These are phyloP conservation scores for Pythium volutum DNA, from an alignment of 352 stramenopile genomes.

Conservation along the genomic window DNA sequence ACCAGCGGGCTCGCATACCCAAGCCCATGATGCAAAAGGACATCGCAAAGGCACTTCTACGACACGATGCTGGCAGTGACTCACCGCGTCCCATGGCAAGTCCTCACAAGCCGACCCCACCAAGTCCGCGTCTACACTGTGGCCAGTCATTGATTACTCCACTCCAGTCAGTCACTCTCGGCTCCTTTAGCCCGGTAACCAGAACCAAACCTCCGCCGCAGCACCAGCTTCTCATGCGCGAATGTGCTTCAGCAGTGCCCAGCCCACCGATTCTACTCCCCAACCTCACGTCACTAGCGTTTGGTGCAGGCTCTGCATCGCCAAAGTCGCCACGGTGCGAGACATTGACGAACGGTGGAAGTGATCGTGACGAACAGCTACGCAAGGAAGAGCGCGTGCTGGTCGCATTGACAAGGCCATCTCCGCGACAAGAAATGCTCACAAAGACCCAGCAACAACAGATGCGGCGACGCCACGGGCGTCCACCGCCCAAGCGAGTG, in stretches of 20 bases:
- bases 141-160: background rate
- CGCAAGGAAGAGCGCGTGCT: conserved; percentile 31
- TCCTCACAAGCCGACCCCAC: background rate
- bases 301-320: background rate
- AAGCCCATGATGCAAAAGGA: conserved; percentile 5
- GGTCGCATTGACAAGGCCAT: conserved; percentile 19
- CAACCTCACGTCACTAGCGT: background rate
- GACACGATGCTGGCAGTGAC: background rate
- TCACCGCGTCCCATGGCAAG: background rate
- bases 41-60: conserved; percentile 10
- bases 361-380: conserved; percentile 26
- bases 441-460: conserved; percentile 25
- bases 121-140: background rate
- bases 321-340: background rate
- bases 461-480: conserved; percentile 36
- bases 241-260: background rate
- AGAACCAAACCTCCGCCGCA: background rate
- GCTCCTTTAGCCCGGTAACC: conserved; percentile 3
- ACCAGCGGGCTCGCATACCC: background rate
- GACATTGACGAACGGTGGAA: background rate
- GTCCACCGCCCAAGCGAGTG: conserved; percentile 32
- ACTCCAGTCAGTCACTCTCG: background rate
- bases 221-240: background rate
- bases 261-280: conserved; percentile 4
- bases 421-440: background rate